Percentiles rank a stretch among this genome's conserved stretches.
Evolutionary conservation across 1,284 basidiomycete genomes (phyloP).

Genomic region (Boletellus deceptivus): DNA sequence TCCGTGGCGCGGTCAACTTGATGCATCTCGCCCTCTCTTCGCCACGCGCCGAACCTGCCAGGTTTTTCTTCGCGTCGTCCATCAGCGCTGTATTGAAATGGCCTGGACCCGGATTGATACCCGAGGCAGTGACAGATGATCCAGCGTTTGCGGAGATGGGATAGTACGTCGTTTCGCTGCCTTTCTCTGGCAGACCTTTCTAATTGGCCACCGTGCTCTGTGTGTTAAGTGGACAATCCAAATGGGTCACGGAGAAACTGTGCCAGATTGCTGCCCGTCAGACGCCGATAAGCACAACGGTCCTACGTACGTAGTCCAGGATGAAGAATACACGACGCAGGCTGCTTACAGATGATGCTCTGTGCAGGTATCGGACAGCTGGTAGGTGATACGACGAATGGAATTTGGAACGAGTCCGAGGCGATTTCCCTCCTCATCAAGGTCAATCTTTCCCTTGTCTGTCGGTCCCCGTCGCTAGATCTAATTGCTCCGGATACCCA

Average conservation of each 20-base stretch:
- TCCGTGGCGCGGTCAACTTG: conserved; percentile 52
- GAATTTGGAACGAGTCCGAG: conserved; percentile 63
- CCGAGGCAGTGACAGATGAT: conserved; percentile 39
- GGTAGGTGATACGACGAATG: conserved; percentile 49
- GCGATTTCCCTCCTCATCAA: conserved; percentile 41
- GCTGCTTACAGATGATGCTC: no score
- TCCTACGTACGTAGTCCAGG: conserved; percentile 31
- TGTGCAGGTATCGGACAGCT: conserved; percentile 47
- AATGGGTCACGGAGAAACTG: conserved; percentile 64
- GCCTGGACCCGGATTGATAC: conserved; percentile 27
- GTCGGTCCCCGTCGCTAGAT: neutral
- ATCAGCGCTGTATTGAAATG: conserved; percentile 41
- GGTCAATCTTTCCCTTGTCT: conserved; percentile 5
- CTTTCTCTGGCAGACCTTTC: neutral
- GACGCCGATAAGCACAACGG: conserved; percentile 36
- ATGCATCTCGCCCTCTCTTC: conserved; percentile 51
- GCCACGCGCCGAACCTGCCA: conserved; percentile 34
- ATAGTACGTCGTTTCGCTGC: conserved; percentile 42
- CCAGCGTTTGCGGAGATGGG: conserved; percentile 47
- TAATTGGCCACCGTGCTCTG: no score
- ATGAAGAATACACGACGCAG: neutral
- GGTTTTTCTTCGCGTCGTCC: conserved; percentile 58
- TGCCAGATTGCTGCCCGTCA: conserved; percentile 40
- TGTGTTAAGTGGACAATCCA: conserved; percentile 32
- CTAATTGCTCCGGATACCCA: conserved; percentile 8